Conservation (phyloP, 768 basidiomycete genomes). For the Dentipellis sp. region DNA sequence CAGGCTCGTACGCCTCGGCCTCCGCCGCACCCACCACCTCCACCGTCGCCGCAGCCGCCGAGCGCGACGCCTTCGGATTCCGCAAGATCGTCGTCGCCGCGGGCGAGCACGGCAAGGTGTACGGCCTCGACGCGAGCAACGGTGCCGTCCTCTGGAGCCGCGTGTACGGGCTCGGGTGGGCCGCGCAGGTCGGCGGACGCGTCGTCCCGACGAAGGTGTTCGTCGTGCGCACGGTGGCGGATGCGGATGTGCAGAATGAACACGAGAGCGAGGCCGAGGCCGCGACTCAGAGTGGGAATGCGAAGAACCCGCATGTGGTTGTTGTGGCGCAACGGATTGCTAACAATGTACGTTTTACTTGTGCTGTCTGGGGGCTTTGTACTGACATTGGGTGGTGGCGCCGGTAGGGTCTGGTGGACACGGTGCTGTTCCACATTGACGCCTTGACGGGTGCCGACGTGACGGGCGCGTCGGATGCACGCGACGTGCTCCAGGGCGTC, state of each 20-base stretch:
- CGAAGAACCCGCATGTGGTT: slow-evolving; percentile 43
- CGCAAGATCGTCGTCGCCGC: slow-evolving; percentile 72
- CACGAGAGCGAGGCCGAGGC: neutral
- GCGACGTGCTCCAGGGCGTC: slow-evolving; percentile 42
- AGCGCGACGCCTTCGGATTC: slow-evolving; percentile 80
- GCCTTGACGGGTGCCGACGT: slow-evolving; percentile 70
- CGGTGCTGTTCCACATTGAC: slow-evolving; percentile 69
- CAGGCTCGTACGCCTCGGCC: slow-evolving; percentile 52
- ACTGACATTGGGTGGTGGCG: slow-evolving; percentile 1
- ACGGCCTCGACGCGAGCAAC: slow-evolving; percentile 71
- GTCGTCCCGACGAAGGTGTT: slow-evolving; percentile 56
- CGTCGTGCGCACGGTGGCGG: slow-evolving; percentile 38
- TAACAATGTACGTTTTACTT: slow-evolving; percentile 41
- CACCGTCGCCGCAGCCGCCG: slow-evolving; percentile 28
- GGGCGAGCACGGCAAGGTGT: slow-evolving; percentile 65
- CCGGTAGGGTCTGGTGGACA: slow-evolving; percentile 50
- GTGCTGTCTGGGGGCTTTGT: neutral
- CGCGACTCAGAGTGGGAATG: neutral
- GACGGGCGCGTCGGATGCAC: slow-evolving; percentile 21
- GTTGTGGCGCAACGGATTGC: slow-evolving; percentile 54
- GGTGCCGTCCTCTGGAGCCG: slow-evolving; percentile 77
- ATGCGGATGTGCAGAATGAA: slow-evolving; percentile 12
- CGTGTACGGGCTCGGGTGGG: slow-evolving; percentile 66
- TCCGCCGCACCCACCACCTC: slow-evolving; percentile 22
- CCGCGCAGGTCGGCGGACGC: slow-evolving; percentile 42